Percentiles rank a stretch among this genome's conserved stretches.
These are phyloP conservation scores for Hymenoscyphus repandus DNA, from an alignment of 2,329 filamentous ascomycete genomes.

Conservation along the genomic window DNA sequence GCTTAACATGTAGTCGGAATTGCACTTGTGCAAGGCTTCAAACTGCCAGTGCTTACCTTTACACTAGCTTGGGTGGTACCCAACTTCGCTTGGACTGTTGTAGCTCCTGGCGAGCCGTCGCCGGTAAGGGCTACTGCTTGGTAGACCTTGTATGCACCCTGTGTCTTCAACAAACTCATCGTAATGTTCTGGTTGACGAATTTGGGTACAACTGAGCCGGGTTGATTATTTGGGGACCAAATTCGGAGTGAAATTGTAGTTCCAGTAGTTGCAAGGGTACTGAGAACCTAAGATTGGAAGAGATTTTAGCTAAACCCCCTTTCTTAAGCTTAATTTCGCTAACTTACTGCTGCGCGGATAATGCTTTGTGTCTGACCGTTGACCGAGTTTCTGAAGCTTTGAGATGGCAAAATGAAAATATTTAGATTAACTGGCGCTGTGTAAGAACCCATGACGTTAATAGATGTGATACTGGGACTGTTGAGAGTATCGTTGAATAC, in stretches of 20 bases:
- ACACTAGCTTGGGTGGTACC: background rate
- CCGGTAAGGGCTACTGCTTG: background rate
- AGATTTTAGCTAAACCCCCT: background rate
- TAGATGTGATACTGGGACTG: constrained; percentile 4
- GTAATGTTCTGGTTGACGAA: background rate
- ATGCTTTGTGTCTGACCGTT: constrained; percentile 1
- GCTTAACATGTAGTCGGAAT: background rate
- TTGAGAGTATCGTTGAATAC: constrained; percentile 11
- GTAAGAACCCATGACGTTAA: constrained; percentile 11
- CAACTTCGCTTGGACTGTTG: background rate
- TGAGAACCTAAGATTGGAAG: background rate
- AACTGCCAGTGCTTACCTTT: too few relatives aligned
- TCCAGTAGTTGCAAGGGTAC: background rate
- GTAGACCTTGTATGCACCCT: background rate
- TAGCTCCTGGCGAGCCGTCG: background rate
- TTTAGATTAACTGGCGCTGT: constrained; percentile 15
- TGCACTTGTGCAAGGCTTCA: too few relatives aligned
- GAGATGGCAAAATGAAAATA: constrained; percentile 15
- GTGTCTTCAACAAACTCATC: background rate
- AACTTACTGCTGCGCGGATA: constrained; percentile 12
- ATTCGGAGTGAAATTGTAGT: background rate
- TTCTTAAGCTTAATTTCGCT: background rate
- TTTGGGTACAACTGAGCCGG: background rate
- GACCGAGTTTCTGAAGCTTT: constrained; percentile 1
- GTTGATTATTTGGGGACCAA: background rate